Evolutionary conservation across 225 moss, liverwort and hornwort species (phyloP).

Genomic region (Climacium dendroides): DNA sequence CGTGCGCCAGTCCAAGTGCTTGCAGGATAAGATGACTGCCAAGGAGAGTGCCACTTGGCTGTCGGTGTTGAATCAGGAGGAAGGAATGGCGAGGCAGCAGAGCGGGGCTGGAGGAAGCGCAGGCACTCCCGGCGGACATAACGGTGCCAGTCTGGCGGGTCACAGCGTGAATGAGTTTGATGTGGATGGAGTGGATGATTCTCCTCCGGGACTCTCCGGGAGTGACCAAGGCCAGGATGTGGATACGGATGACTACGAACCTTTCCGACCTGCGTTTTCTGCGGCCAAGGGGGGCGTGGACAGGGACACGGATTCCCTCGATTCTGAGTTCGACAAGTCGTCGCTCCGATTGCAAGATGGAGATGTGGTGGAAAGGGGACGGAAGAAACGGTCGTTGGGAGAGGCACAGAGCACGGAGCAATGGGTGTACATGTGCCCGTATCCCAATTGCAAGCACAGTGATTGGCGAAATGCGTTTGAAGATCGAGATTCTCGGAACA

Average conservation of each 20-base stretch:
- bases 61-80: slow-evolving; percentile 80
- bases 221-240: slow-evolving; percentile 68
- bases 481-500: slow-evolving; percentile 51
- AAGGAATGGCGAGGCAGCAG: slow-evolving; percentile 63
- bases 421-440: slow-evolving; percentile 56
- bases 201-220: slow-evolving; percentile 35
- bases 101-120: slow-evolving; percentile 31
- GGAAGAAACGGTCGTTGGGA: slow-evolving; percentile 42
- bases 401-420: slow-evolving; percentile 41
- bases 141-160: slow-evolving; percentile 22
- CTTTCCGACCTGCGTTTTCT: slow-evolving; percentile 34
- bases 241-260: slow-evolving; percentile 75
- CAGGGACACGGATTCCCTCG: slow-evolving; percentile 49
- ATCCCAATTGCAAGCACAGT: slow-evolving; percentile 47
- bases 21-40: slow-evolving; percentile 99
- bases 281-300: slow-evolving; percentile 17
- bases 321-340: slow-evolving; percentile 45
- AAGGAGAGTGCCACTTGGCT: slow-evolving; percentile 99
- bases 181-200: slow-evolving; percentile 71
- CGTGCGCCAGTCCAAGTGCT: slow-evolving; percentile 88
- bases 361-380: slow-evolving; percentile 37
- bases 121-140: slow-evolving; percentile 16
- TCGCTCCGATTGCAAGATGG: slow-evolving; percentile 55
- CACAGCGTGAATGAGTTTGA: slow-evolving; percentile 78
- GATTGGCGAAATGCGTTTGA: slow-evolving; percentile 76